phyloP scores from a whole-genome alignment of 495 filamentous ascomycete species.

The Jackrogersella minutella region DNA sequence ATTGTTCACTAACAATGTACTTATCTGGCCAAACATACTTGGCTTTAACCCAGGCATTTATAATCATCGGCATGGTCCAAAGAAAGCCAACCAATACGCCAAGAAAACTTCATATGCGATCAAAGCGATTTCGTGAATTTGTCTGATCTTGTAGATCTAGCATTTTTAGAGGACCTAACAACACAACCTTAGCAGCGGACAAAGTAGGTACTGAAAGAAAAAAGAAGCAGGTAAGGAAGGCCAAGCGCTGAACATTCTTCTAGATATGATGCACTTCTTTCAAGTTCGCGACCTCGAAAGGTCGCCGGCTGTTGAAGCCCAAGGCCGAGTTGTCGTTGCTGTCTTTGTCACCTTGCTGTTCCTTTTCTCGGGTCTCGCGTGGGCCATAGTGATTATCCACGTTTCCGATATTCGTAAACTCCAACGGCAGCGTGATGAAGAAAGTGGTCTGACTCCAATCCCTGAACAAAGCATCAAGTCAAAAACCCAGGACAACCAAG shows the following conservation, averaged over 20 bases:
- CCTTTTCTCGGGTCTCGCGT: neutral
- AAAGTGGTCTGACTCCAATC: neutral
- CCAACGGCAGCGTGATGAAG: neutral
- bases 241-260: too few species aligned
- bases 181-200: neutral
- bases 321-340: neutral
- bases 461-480: neutral
- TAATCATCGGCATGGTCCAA: neutral
- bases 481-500: neutral
- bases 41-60: neutral
- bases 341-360: neutral
- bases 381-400: neutral
- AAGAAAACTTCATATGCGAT: neutral
- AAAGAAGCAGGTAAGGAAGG: neutral
- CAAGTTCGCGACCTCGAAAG: neutral
- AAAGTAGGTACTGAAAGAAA: neutral
- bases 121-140: neutral
- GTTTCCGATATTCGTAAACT: neutral
- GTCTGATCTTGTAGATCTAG: neutral
- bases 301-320: neutral
- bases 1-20: conserved; percentile 36
- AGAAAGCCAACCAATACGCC: neutral
- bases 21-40: neutral
- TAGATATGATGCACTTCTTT: neutral
- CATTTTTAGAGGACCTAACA: neutral